Evolutionary conservation across 1,284 basidiomycete genomes (phyloP).

Genomic region (Heterobasidion annosum): DNA sequence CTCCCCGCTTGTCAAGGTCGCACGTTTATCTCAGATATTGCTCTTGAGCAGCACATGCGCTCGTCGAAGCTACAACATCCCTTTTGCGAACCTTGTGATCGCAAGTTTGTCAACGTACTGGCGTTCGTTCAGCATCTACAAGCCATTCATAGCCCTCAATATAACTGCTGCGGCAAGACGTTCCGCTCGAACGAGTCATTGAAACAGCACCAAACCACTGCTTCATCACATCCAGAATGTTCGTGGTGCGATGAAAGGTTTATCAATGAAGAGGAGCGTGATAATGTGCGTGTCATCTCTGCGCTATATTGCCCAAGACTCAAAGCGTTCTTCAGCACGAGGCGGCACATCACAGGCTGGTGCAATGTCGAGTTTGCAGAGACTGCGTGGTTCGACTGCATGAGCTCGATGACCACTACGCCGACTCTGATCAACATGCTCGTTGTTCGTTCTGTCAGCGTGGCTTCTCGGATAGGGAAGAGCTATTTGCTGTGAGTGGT

Average conservation of each 20-base stretch:
- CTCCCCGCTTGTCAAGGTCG: neutral
- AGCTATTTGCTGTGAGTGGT: neutral
- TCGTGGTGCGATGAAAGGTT: neutral
- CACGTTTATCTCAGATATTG: neutral
- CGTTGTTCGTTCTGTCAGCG: neutral
- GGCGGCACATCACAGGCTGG: neutral
- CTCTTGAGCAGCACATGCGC: neutral
- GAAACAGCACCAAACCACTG: neutral
- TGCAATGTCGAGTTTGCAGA: neutral
- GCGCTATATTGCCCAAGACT: neutral
- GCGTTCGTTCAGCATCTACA: neutral
- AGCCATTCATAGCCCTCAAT: neutral
- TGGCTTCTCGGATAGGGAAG: neutral
- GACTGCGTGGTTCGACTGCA: neutral
- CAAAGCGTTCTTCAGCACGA: neutral
- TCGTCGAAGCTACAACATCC: neutral
- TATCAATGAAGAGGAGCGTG: neutral
- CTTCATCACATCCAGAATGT: neutral
- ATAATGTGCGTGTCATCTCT: neutral
- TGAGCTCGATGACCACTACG: neutral
- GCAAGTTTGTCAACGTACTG: neutral
- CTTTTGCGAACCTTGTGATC: neutral
- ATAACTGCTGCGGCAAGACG: neutral
- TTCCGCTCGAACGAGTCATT: neutral
- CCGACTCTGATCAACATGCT: neutral